Conservation (phyloP, 345 rosid genomes). For the Syzygium aqueum region DNA sequence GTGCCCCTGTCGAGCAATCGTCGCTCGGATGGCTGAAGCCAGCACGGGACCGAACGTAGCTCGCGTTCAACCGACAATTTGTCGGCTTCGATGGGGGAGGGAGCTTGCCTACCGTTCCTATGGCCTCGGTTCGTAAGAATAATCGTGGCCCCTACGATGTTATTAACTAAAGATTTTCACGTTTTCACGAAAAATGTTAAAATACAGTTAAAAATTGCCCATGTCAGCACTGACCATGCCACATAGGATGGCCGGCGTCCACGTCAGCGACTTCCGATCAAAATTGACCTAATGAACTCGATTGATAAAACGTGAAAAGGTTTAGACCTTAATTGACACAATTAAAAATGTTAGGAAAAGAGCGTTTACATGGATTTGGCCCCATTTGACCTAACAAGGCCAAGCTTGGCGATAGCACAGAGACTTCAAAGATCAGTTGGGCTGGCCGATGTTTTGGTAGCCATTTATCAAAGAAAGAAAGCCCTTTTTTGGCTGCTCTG, state of each 20-base stretch:
- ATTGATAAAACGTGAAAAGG: too few species aligned
- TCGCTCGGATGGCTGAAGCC: rapidly evolving
- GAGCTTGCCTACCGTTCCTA: background rate
- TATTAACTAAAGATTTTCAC: too few species aligned
- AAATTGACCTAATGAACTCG: too few species aligned
- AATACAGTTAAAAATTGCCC: too few species aligned
- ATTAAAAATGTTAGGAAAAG: too few species aligned
- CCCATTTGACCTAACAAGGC: background rate
- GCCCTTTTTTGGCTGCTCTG: background rate
- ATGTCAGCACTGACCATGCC: too few species aligned
- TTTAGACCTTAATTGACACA: too few species aligned
- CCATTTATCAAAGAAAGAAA: background rate
- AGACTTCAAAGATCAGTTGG: background rate
- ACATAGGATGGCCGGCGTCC: too few species aligned
- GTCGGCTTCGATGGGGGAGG: background rate
- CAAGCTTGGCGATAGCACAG: background rate
- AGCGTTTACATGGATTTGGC: background rate
- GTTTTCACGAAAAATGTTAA: too few species aligned
- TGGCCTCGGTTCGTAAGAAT: background rate
- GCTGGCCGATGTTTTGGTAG: background rate
- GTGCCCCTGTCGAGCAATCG: background rate
- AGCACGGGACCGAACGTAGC: rapidly evolving
- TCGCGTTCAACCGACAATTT: rapidly evolving
- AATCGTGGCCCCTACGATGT: too few species aligned
- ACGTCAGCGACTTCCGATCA: too few species aligned